These are phyloP conservation scores for Bipolaris cookei DNA, from an alignment of 2,329 filamentous ascomycete species.

Conservation along the genomic window DNA sequence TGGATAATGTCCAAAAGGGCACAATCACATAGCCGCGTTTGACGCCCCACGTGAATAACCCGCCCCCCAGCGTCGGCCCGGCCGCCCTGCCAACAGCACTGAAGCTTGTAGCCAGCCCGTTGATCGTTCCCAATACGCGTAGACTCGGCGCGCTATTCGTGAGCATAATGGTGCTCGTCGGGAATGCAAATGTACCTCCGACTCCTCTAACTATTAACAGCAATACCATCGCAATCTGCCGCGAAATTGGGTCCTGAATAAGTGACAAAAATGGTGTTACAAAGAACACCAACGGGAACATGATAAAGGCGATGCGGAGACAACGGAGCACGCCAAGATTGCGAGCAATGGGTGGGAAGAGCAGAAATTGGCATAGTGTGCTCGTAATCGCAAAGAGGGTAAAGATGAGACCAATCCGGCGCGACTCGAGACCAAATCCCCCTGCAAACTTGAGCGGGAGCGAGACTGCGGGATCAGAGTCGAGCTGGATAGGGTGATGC, in stretches of 20 bases:
- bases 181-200: slow-evolving; percentile 83
- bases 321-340: slow-evolving; percentile 76
- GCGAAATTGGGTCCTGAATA: slow-evolving; percentile 55
- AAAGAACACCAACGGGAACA: slow-evolving; percentile 78
- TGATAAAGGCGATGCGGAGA: slow-evolving; percentile 69
- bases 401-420: slow-evolving; percentile 83
- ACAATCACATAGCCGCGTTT: slow-evolving; percentile 76
- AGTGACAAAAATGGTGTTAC: slow-evolving; percentile 82
- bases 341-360: slow-evolving; percentile 79
- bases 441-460: slow-evolving; percentile 83
- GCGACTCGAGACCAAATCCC: slow-evolving; percentile 76
- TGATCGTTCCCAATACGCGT: slow-evolving; percentile 81
- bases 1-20: slow-evolving; percentile 80
- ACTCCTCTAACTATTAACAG: slow-evolving; percentile 78
- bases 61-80: slow-evolving; percentile 77
- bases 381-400: slow-evolving; percentile 81
- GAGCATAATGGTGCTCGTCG: slow-evolving; percentile 85
- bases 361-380: slow-evolving; percentile 81
- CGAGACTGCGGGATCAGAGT: slow-evolving; percentile 61
- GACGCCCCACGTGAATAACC: slow-evolving; percentile 76
- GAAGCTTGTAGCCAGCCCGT: slow-evolving; percentile 85
- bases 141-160: slow-evolving; percentile 84
- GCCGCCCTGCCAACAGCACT: slow-evolving; percentile 78
- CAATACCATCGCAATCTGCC: slow-evolving; percentile 66
- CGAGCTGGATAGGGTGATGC: slow-evolving; percentile 68